These are phyloP conservation scores for Peribolospora baueri DNA, from an alignment of 768 basidiomycete genomes.

Conservation along the genomic window DNA sequence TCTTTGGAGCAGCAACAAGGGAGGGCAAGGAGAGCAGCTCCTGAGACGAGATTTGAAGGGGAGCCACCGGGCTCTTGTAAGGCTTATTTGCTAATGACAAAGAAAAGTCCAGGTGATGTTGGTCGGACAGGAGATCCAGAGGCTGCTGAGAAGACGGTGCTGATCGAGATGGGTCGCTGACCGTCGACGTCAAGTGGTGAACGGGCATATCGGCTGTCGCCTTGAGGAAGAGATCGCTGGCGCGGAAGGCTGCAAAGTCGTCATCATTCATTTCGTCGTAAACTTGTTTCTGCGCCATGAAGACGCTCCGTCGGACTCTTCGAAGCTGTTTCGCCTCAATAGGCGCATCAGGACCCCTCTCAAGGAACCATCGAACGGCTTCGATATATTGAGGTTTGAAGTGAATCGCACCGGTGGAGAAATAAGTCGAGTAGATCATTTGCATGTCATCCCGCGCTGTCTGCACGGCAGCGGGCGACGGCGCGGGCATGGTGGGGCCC, in stretches of 20 bases:
- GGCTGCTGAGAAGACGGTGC: too few species aligned
- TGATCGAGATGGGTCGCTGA: too few species aligned
- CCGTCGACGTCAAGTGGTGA: not conserved
- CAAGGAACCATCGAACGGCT: constrained; percentile 39
- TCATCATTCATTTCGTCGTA: constrained; percentile 64
- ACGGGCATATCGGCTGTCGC: constrained; percentile 35
- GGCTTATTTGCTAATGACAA: too few species aligned
- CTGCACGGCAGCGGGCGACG: constrained; percentile 25
- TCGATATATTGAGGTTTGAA: constrained; percentile 49
- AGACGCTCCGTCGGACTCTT: constrained; percentile 48
- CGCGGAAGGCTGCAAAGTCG: constrained; percentile 69
- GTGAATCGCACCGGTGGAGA: constrained; percentile 30
- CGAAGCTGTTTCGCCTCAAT: constrained; percentile 20
- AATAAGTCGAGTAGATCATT: constrained; percentile 74
- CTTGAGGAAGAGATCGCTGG: constrained; percentile 78
- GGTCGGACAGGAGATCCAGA: too few species aligned
- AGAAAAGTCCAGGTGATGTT: too few species aligned
- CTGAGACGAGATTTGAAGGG: too few species aligned
- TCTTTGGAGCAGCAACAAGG: too few species aligned
- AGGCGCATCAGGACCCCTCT: constrained; percentile 18
- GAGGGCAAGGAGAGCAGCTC: too few species aligned
- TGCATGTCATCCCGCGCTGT: constrained; percentile 65
- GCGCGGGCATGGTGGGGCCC: constrained; percentile 19
- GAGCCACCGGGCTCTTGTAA: too few species aligned
- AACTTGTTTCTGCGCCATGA: constrained; percentile 61